Evolutionary conservation across 1,284 basidiomycete species (phyloP), one percentile per base, ranked within the genome.

Genomic region (Cryptococcus sp.): DNA sequence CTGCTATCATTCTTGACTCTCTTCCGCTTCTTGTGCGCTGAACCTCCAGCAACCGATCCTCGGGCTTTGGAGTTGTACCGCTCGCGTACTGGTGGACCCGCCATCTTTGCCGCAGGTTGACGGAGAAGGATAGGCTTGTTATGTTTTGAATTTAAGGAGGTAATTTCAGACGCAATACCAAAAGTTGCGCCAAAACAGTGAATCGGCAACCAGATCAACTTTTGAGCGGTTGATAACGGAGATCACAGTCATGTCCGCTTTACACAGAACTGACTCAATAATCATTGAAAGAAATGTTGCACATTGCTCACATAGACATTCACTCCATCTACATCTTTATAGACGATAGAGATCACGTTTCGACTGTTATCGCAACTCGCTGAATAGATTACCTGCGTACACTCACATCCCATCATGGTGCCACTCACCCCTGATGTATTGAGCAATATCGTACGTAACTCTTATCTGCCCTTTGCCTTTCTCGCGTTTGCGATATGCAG

Each of bases 21-120:
- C 58, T 74, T 76, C 34, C 70, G 63, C 57, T 74, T 76, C 67
- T 74, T 78, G 62, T 76, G 75, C 26, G 52, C 61, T n/a, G 65
- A 65, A 20, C 74, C 73, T 13, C 75, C 74, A 20, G 72, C 67
- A 17, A 63, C 65, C 5, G 76, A 77, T 10, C 76, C 75, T 54
- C 77, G 54, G 1, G 77, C 76, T 62, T 77, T 77, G 19, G 75
- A 67, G 50, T 78, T 78, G 64, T 76, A 77, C 55, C 77, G 55
- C 62, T 78, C 63, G 49, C 67, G 54, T 5, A 69, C 69, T 23
- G 76, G 75, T 13, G 74, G 72, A 2, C 72, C 70, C 43, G 69
- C 69, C 67, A 72, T 74, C 23, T 23, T 59, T 6, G 13, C 1
- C 22, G 7, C 2, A 6, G 11, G 15, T 44, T 40, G 38, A n/a